Evolutionary conservation across 1,284 basidiomycete species (phyloP), one percentile per base, ranked within the genome.

Genomic region (Pascua sp.): DNA sequence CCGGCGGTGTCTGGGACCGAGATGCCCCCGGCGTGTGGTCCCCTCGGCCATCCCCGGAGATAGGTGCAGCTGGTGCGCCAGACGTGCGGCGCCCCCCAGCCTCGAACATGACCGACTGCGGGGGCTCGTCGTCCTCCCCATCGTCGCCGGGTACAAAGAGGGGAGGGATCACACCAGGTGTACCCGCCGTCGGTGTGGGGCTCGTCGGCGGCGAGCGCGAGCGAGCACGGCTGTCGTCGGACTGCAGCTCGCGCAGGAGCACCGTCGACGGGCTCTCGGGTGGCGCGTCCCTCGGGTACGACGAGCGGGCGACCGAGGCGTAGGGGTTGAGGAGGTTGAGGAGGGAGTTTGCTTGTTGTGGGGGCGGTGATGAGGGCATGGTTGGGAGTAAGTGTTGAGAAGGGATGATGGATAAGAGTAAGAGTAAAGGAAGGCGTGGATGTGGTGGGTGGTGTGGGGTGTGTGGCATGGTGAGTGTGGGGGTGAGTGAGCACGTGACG

Each of bases 271-370:
- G 73, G 24, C 24, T 32, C 24, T 32, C 45, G 65, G 66, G 47
- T 72, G 69, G 15, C 69, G 72, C 13, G 43, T 16, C n/a, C 16
- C 69, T 81, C 83, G 44, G 86, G 85, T 64, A 81, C 78, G 76
- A 89, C 86, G 42, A 89, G 85, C 66, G 85, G 82, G 72, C 87
- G 83, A 58, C 80, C 75, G 69, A 85, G 80, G 63, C 83, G 83
- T 82, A 89, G 40, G 90, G 88, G 69, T 91, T 91, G 42, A 91
- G 80, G 80, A 88, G 84, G 74, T 85, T 86, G 64, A 91, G 84
- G 67, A 91, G 89, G 12, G 78, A 69, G 53, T 66, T 68, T 32
- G 17, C 24, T 32, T 32, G 24, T 32, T 32, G 24, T 32, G 24
- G 41, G 11, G 51, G 44, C 8, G 61, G 57, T 32, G 57, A 57